Evolutionary conservation across 2,329 filamentous ascomycete genomes (phyloP), one percentile per base, ranked within the genome.

Genomic region (Coniochaeta prunicola): DNA sequence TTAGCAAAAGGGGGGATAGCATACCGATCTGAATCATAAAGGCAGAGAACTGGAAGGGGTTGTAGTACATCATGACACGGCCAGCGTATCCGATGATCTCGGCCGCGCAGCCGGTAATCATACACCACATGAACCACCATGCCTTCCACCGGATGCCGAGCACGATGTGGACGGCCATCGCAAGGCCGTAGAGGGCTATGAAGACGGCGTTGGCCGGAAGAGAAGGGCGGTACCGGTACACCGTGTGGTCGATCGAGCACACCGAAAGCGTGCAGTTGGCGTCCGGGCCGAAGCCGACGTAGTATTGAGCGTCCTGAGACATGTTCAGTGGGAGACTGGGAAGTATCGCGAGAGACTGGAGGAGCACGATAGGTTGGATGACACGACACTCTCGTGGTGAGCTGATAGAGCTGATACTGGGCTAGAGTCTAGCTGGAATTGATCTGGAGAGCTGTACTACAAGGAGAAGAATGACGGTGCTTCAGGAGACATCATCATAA

Each of bases 11-110:
- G 34, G 12, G 6, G 34, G 34, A 36, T 36, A 53, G 70, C 76
- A 54, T 66, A 81, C 80, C 74, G 62, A 88, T 87, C 67, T 89
- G 83, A n/a, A 88, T 78, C 68, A 88, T 78, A 67, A 89, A 90
- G 8, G 78, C 83, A 13, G 67, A 67, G 66, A 86, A 80, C 54
- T 68, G 74, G 66, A 85, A 89, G 0, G 84, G 83, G 64, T 88
- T 81, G 50, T 78, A 61, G 62, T 80, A 77, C 60, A 86, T 73
- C 65, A 84, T 67, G 57, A 88, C 74, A 12, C 87, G 77, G 2
- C 84, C 87, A 1, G 73, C 70, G 62, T 90, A 90, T 19, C 87
- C 87, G 34, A 87, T 66, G 12, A 87, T 76, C 64, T 87, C 85
- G 54, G 77, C 74, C 6, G 80, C 42, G 62, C 80, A 84, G 53